phyloP scores from a whole-genome alignment of 2,329 filamentous ascomycete genomes.

The Endoconidiophora laricicola region DNA sequence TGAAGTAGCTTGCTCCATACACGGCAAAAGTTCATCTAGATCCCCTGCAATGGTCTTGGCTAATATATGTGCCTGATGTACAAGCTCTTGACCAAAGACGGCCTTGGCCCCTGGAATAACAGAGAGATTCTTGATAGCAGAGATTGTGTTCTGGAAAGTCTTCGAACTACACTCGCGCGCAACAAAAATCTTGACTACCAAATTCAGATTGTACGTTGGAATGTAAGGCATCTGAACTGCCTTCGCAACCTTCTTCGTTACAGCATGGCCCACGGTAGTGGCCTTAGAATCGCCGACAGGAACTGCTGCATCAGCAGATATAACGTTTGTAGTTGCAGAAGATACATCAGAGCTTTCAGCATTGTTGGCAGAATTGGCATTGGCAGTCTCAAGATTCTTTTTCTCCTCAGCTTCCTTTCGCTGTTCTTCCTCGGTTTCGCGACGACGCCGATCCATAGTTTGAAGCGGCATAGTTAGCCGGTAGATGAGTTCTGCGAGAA shows the following conservation, averaged over 20 bases:
- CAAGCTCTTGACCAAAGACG: conserved; percentile 83
- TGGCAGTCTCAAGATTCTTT: conserved; percentile 10
- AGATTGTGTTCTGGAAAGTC: conserved; percentile 93
- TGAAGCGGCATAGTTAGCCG: conserved; percentile 77
- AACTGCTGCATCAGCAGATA: conserved; percentile 12
- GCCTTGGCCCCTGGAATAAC: conserved; percentile 80
- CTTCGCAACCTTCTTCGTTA: conserved; percentile 32
- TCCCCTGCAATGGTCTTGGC: conserved; percentile 75
- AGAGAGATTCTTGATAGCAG: conserved; percentile 96
- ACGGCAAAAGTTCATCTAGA: conserved; percentile 66
- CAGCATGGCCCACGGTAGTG: not conserved
- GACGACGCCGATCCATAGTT: conserved; percentile 65
- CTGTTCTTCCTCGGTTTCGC: conserved; percentile 45
- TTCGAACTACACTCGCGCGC: conserved; percentile 93
- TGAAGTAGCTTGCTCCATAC: conserved; percentile 72
- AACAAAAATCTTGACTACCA: conserved; percentile 94
- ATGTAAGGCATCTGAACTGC: conserved; percentile 66
- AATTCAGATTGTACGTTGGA: conserved; percentile 71
- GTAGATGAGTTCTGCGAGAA: conserved; percentile 71
- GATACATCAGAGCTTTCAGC: conserved; percentile 6
- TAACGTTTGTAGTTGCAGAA: not conserved
- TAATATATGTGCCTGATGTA: conserved; percentile 68
- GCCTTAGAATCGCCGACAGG: conserved; percentile 19
- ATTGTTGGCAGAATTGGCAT: conserved; percentile 12
- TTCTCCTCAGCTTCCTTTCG: conserved; percentile 18